Base-by-base conservation (phyloP, 768 basidiomycete species). In the Boletus huronensis region DNA sequence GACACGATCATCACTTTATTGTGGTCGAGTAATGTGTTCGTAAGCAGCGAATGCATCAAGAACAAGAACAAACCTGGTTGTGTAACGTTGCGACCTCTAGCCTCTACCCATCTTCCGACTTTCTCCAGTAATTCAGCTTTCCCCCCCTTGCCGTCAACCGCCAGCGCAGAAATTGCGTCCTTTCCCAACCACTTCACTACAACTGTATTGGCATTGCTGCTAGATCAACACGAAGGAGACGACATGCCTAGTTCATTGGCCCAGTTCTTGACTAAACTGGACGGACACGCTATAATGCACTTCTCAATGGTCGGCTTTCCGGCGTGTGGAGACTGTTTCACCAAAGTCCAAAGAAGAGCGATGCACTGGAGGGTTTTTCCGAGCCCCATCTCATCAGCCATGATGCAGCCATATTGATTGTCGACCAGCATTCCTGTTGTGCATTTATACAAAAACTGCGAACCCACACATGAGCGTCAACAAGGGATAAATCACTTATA, bases 301-400 rank as follows among this genome's bases (percentile, higher is more conserved):
- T 98, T 99, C 67, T 98, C 96, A 58, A 98, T 94, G 0, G 90
- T 85, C 2, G 87, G 79, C 70, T 88, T 97, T 28, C 88, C 84
- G 0, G 94, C 76, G 48, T 86, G 83, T 0, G 97, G 93, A 0
- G 97, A 98, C 65, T 99, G 97, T 71, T 93, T 97, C 47, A 98
- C 74, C 13, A 98, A 72, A 0, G 96, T 98, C 93, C 95, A 98
- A 53, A 99, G 72, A 19, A 99, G 81, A 2, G 96, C 80, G 57
- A 99, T 98, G 67, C 97, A 98, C 67, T 99, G 97, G 16, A 99
- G 78, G 16, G 95, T 96, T 72, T 97, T 95, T 17, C 93, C 96
- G 14, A 98, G 82, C 64, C 96, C 96, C 96, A 99, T 99, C 72
- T 96, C 96, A 65, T 99, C 96, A 1, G 96, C 96, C 96, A 99